phyloP scores from a whole-genome alignment of 2,329 filamentous ascomycete genomes.

The Colletotrichum godetiae region DNA sequence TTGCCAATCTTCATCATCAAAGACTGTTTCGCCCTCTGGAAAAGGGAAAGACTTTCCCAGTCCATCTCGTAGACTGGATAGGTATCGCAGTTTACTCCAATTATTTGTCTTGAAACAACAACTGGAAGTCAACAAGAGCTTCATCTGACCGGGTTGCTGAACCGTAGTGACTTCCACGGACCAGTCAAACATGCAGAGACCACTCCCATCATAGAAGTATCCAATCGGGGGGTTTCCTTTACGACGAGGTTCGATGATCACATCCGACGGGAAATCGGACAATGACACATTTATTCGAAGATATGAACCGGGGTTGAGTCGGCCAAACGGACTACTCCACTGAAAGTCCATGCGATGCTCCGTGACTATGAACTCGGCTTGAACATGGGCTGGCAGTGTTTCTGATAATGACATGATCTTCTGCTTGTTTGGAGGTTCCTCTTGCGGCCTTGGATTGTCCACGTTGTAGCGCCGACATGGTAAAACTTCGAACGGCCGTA shows the following conservation, averaged over 20 bases:
- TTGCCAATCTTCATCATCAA: neutral
- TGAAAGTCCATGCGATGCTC: neutral
- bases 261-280: neutral
- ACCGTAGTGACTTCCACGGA: neutral
- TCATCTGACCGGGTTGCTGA: neutral
- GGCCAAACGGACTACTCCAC: neutral
- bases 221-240: neutral
- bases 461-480: neutral
- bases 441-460: neutral
- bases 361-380: neutral
- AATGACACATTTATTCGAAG: neutral
- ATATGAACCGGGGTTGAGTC: neutral
- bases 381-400: neutral
- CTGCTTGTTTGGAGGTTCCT: neutral
- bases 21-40: neutral
- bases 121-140: neutral
- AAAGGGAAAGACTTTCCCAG: neutral
- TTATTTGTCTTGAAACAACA: neutral
- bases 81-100: neutral
- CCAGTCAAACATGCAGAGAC: conserved; percentile 6
- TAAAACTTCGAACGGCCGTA: neutral
- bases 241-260: neutral
- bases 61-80: neutral
- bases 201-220: neutral
- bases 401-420: neutral